phyloP scores from a whole-genome alignment of 75 land plant genomes.

The Pinus tabuliformis region DNA sequence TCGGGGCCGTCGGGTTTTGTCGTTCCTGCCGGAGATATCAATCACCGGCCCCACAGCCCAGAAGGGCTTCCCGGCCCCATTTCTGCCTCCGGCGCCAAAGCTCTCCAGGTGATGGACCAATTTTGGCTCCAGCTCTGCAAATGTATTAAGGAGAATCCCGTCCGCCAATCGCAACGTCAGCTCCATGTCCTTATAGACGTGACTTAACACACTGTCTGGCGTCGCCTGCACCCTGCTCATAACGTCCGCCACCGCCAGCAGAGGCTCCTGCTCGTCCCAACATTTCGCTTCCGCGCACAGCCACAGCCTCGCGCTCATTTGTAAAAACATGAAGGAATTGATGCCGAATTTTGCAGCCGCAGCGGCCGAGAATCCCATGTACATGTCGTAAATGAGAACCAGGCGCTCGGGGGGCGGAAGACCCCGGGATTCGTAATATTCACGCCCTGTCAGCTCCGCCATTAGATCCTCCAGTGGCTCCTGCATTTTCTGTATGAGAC shows the following conservation, averaged over 20 bases:
- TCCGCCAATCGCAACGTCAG: background rate
- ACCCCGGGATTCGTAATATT: background rate
- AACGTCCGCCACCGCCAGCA: background rate
- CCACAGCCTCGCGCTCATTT: background rate
- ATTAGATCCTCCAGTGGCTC: background rate
- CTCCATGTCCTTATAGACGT: background rate
- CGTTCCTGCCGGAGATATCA: background rate
- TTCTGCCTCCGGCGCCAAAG: background rate
- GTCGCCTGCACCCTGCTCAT: background rate
- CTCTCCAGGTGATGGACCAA: background rate
- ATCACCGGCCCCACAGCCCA: background rate
- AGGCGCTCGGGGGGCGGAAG: background rate
- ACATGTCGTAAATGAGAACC: background rate
- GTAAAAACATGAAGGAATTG: background rate
- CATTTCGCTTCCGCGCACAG: background rate
- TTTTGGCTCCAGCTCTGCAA: background rate
- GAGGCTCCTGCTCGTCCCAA: background rate
- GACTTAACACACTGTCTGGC: background rate
- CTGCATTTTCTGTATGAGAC: background rate
- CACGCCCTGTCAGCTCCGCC: background rate
- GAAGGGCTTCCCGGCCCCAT: too few relatives aligned
- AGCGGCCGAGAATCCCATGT: background rate
- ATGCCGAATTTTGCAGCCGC: background rate
- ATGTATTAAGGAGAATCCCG: background rate
- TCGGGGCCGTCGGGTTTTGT: background rate